Percentiles rank a stretch among this genome's conserved stretches.
Conservation (phyloP, 2,329 filamentous ascomycete genomes). For the Nothopassalora personata region DNA sequence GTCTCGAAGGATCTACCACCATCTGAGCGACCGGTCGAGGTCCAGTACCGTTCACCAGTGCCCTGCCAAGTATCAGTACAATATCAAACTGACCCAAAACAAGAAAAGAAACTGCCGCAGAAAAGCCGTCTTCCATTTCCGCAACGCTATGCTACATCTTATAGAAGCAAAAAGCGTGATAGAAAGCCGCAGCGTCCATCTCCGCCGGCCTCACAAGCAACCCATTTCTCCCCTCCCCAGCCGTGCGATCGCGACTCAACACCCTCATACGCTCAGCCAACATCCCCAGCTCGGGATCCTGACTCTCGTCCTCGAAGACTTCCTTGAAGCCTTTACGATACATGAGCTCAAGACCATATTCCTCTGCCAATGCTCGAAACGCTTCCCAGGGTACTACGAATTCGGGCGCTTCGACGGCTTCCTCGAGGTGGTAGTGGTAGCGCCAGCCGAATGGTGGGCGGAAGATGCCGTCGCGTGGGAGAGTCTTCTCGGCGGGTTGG, state of each 20-base stretch:
- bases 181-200: conserved; percentile 85
- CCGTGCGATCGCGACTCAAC: conserved; percentile 57
- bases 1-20: too few relatives aligned
- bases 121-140: too few relatives aligned
- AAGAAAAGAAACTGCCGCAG: too few relatives aligned
- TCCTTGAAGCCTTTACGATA: conserved; percentile 89
- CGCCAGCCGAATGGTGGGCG: conserved; percentile 95
- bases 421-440: conserved; percentile 92
- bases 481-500: conserved; percentile 26
- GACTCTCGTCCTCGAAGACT: conserved; percentile 87
- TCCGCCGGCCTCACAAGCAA: conserved; percentile 77
- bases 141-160: conserved; percentile 47
- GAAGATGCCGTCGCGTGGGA: conserved; percentile 79
- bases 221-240: conserved; percentile 36
- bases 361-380: conserved; percentile 89
- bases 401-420: conserved; percentile 94
- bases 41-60: too few relatives aligned
- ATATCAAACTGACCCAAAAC: too few relatives aligned
- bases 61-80: too few relatives aligned
- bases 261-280: conserved; percentile 96
- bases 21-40: too few relatives aligned
- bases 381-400: conserved; percentile 98
- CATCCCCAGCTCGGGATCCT: conserved; percentile 72
- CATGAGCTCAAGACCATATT: conserved; percentile 92
- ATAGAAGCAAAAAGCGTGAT: conserved; percentile 94